phyloP scores from a whole-genome alignment of 2,329 filamentous ascomycete species.

The Ophiocordyceps sinensis region DNA sequence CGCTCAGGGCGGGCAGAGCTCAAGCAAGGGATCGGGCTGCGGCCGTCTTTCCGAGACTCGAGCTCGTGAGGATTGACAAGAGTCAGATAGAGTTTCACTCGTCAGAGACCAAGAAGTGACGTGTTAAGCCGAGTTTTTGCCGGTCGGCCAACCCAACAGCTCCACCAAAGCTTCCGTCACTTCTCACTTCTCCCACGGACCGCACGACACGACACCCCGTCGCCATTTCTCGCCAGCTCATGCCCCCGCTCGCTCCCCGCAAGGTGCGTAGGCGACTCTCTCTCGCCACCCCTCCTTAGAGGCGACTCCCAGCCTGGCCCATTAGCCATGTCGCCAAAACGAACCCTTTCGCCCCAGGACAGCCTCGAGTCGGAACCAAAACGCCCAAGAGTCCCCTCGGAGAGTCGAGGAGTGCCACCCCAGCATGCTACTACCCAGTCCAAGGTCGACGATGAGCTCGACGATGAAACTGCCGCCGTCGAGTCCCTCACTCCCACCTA shows the following conservation, averaged over 20 bases:
- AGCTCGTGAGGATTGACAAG: no score
- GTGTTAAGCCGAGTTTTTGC: neutral
- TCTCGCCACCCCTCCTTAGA: neutral
- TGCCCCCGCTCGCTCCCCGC: neutral
- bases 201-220: neutral
- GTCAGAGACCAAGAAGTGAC: no score
- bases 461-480: conserved; percentile 7
- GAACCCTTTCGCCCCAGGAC: neutral
- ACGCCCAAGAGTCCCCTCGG: neutral
- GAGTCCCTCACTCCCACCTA: conserved; percentile 13
- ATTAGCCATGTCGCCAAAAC: neutral
- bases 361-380: neutral
- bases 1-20: no score
- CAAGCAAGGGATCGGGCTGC: no score
- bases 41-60: no score
- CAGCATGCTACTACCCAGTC: neutral
- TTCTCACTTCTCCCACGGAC: neutral
- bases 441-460: neutral
- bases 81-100: no score
- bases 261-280: neutral
- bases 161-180: no score
- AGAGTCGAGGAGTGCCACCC: neutral
- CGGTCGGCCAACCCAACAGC: neutral
- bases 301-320: neutral
- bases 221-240: neutral